Conservation (phyloP, 1,139 yeast genomes). For the Hyphopichia burtonii region DNA sequence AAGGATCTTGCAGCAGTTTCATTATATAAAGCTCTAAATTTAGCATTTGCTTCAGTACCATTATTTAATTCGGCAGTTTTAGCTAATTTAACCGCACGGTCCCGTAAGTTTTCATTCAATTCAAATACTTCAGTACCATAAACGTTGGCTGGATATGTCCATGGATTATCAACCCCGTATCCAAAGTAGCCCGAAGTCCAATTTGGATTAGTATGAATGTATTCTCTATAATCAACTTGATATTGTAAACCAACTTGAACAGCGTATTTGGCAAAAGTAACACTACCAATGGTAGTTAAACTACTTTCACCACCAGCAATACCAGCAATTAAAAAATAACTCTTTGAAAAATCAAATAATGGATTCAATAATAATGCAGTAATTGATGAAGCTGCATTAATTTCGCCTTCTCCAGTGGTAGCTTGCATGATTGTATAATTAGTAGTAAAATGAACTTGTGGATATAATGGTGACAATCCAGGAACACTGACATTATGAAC, state of each 20-base stretch:
- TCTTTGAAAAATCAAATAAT: slow-evolving; percentile 54
- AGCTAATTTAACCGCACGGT: slow-evolving; percentile 57
- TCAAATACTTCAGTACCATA: slow-evolving; percentile 70
- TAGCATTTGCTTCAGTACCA: slow-evolving; percentile 44
- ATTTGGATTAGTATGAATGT: slow-evolving; percentile 47
- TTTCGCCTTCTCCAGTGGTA: slow-evolving; percentile 70
- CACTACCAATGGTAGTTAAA: slow-evolving; percentile 51
- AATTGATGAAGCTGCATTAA: slow-evolving; percentile 63
- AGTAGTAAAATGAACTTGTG: slow-evolving; percentile 53
- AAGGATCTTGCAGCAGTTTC: slow-evolving; percentile 49
- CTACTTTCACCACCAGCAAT: slow-evolving; percentile 66
- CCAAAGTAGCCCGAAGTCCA: slow-evolving; percentile 65
- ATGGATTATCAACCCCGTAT: slow-evolving; percentile 52
- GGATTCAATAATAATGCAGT: slow-evolving; percentile 56
- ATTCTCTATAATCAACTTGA: slow-evolving; percentile 48
- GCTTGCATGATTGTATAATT: slow-evolving; percentile 58
- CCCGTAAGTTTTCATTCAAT: slow-evolving; percentile 57
- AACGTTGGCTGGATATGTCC: slow-evolving; percentile 51
- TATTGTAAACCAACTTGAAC: slow-evolving; percentile 63
- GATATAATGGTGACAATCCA: slow-evolving; percentile 63
- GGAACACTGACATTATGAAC: slow-evolving; percentile 57
- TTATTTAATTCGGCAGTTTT: slow-evolving; percentile 40
- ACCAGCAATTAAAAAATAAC: slow-evolving; percentile 65
- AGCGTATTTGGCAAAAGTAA: slow-evolving; percentile 60
- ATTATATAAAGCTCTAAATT: slow-evolving; percentile 48